Evolutionary conservation across 306 rosid genomes (phyloP).

Genomic region (Gillenia trifoliata): DNA sequence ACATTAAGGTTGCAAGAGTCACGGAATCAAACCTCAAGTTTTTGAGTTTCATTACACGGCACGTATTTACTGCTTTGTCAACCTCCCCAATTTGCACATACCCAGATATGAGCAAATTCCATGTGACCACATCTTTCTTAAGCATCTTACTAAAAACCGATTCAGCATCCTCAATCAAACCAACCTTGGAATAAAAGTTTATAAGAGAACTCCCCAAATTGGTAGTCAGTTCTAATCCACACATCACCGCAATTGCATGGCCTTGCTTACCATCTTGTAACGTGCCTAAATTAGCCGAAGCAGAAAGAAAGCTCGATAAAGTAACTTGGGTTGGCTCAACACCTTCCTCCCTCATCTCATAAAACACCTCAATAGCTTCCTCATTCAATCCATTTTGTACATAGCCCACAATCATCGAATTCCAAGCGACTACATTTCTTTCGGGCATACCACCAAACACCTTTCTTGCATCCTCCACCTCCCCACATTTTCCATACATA

Average conservation of each 20-base stretch:
- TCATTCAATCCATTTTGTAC: conserved; percentile 55
- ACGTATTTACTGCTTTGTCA: conserved; percentile 52
- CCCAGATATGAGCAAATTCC: conserved; percentile 76
- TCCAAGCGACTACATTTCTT: conserved; percentile 67
- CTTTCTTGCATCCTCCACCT: conserved; percentile 52
- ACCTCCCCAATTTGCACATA: conserved; percentile 48
- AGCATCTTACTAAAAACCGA: conserved; percentile 41
- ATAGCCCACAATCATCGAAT: conserved; percentile 56
- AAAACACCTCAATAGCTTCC: conserved; percentile 55
- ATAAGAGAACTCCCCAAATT: conserved; percentile 70
- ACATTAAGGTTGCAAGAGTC: conserved; percentile 57
- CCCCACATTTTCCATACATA: conserved; percentile 88
- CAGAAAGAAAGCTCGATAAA: conserved; percentile 58
- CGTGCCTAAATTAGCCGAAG: conserved; percentile 56
- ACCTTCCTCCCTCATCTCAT: conserved; percentile 47
- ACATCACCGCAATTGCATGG: conserved; percentile 50
- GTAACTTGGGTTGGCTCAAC: conserved; percentile 54
- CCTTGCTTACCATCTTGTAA: conserved; percentile 69
- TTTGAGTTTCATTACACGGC: conserved; percentile 44
- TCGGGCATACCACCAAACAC: conserved; percentile 58
- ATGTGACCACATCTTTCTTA: conserved; percentile 63
- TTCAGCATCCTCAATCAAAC: conserved; percentile 64
- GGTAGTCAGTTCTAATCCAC: conserved; percentile 50
- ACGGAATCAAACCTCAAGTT: conserved; percentile 68
- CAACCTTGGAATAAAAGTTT: conserved; percentile 74